Evolutionary conservation across 1,284 basidiomycete genomes (phyloP).

Genomic region (Xerocomus cyaneibrunnescens): DNA sequence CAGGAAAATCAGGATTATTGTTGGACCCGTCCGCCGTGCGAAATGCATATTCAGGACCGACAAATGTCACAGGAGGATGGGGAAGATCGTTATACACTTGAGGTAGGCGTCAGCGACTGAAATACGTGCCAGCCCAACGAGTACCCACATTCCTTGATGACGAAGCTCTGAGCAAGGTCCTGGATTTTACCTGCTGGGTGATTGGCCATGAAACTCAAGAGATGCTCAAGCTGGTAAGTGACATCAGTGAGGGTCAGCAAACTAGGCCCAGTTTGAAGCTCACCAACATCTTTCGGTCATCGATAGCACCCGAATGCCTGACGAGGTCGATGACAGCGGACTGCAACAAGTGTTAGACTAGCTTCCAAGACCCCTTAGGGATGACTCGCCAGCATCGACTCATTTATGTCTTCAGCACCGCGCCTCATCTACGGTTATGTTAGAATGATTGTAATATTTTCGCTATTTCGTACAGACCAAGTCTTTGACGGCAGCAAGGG

Average conservation of each 20-base stretch:
- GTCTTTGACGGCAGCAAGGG: conserved; percentile 34
- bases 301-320: conserved; percentile 55
- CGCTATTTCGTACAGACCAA: conserved; percentile 19
- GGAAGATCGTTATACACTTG: conserved; percentile 75
- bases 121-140: neutral
- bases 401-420: conserved; percentile 30
- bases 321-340: conserved; percentile 55
- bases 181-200: conserved; percentile 52
- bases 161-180: conserved; percentile 49
- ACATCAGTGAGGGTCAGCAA: neutral
- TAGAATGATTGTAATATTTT: neutral
- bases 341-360: conserved; percentile 32
- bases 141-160: conserved; percentile 57
- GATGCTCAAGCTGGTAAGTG: conserved; percentile 59
- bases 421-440: conserved; percentile 27
- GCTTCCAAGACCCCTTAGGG: neutral
- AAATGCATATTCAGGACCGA: conserved; percentile 62
- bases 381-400: conserved; percentile 28
- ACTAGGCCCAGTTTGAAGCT: conserved; percentile 10
- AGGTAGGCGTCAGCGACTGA: conserved; percentile 3
- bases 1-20: conserved; percentile 71
- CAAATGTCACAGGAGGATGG: conserved; percentile 69
- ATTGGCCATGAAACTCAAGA: conserved; percentile 59
- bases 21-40: conserved; percentile 70
- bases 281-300: conserved; percentile 62